A percentile compares a stretch with the other conserved stretches of the same genome.
phyloP scores from a whole-genome alignment of 1,139 yeast species.

The Sugiyamaella pinicola region DNA sequence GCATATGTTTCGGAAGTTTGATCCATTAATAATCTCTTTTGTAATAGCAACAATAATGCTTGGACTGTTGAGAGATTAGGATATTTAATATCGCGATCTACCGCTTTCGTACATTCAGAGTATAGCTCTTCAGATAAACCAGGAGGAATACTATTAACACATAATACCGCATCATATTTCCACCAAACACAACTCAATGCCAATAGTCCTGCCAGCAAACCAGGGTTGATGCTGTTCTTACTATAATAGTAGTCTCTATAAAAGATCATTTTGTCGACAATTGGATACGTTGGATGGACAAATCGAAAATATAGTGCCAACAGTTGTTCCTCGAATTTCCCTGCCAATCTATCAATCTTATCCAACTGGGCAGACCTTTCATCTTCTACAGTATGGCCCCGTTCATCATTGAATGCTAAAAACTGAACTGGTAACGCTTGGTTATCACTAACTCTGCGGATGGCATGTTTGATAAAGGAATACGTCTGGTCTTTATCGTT shows the following conservation, averaged over 20 bases:
- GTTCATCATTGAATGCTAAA: slow-evolving; percentile 34
- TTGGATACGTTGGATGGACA: slow-evolving; percentile 44
- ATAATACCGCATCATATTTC: slow-evolving; percentile 43
- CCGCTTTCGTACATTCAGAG: slow-evolving; percentile 38
- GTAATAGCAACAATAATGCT: slow-evolving; percentile 44
- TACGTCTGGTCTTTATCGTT: slow-evolving; percentile 33
- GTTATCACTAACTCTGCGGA: slow-evolving; percentile 36
- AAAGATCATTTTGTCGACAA: slow-evolving; percentile 41
- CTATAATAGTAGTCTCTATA: slow-evolving; percentile 39
- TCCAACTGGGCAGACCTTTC: slow-evolving; percentile 32
- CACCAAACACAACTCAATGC: slow-evolving; percentile 45
- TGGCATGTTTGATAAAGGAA: slow-evolving; percentile 40
- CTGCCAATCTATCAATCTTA: slow-evolving; percentile 32
- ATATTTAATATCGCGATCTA: slow-evolving; percentile 40
- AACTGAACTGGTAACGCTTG: slow-evolving; percentile 38
- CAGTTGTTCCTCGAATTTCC: slow-evolving; percentile 38
- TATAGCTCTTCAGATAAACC: slow-evolving; percentile 38
- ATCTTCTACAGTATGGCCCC: slow-evolving; percentile 26
- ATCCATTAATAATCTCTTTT: slow-evolving; percentile 40
- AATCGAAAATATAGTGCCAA: slow-evolving; percentile 42
- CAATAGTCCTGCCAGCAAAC: slow-evolving; percentile 41
- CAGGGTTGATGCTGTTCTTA: slow-evolving; percentile 39
- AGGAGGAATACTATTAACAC: slow-evolving; percentile 41
- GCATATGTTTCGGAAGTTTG: slow-evolving; percentile 41
- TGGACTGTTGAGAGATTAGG: slow-evolving; percentile 51